Evolutionary conservation across 1,284 basidiomycete species (phyloP).

Genomic region (Inonotus obliquus): DNA sequence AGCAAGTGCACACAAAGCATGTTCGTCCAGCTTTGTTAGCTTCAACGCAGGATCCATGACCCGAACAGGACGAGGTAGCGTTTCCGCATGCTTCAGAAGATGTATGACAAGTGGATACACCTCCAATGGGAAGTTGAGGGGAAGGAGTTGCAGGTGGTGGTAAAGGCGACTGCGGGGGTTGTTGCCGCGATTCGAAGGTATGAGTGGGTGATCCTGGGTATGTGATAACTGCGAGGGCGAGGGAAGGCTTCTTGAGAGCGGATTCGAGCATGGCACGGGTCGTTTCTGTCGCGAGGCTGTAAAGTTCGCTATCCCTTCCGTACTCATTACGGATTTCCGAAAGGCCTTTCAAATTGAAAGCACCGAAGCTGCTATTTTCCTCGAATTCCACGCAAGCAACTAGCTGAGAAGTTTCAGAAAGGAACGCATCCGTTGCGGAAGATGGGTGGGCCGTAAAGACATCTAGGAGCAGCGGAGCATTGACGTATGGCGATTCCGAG

Average conservation of each 20-base stretch:
- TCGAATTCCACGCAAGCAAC: slow-evolving; percentile 46
- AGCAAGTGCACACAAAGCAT: slow-evolving; percentile 72
- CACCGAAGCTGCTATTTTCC: slow-evolving; percentile 46
- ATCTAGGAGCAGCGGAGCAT: slow-evolving; percentile 35
- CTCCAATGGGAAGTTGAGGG: slow-evolving; percentile 52
- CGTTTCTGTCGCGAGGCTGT: slow-evolving; percentile 39
- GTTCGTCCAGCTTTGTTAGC: slow-evolving; percentile 57
- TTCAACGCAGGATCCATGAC: slow-evolving; percentile 60
- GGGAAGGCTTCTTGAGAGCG: slow-evolving; percentile 31
- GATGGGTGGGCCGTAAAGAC: slow-evolving; percentile 35
- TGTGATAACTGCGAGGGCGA: slow-evolving; percentile 52
- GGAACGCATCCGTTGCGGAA: slow-evolving; percentile 35
- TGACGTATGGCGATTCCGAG: slow-evolving; percentile 25
- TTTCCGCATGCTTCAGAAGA: slow-evolving; percentile 53
- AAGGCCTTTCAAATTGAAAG: slow-evolving; percentile 45
- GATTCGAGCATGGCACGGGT: slow-evolving; percentile 42
- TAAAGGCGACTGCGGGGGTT: slow-evolving; percentile 49
- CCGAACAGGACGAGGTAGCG: slow-evolving; percentile 62
- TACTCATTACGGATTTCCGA: slow-evolving; percentile 31
- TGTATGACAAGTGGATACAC: slow-evolving; percentile 60
- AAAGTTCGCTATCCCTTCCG: slow-evolving; percentile 47
- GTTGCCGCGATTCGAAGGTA: slow-evolving; percentile 33
- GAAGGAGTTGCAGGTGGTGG: slow-evolving; percentile 36
- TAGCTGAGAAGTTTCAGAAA: slow-evolving; percentile 40
- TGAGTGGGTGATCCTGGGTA: slow-evolving; percentile 27